These are phyloP conservation scores for Scedosporium apiospermum DNA, from an alignment of 2,329 filamentous ascomycete genomes.

Conservation along the genomic window DNA sequence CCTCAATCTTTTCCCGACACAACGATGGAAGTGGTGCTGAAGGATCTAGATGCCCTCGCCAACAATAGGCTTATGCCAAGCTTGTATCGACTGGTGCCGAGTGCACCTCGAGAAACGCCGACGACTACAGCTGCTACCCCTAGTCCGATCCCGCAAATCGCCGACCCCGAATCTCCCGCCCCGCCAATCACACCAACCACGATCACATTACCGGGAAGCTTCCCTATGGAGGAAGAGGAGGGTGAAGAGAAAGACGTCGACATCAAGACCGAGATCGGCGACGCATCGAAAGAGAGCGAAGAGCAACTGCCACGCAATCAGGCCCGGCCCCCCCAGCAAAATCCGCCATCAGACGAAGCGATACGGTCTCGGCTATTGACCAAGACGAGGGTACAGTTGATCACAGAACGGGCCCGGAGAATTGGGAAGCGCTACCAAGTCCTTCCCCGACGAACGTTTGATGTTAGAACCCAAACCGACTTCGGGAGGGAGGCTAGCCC, in stretches of 20 bases:
- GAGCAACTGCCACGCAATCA: too few species aligned
- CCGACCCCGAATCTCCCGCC: background rate
- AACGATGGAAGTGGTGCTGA: background rate
- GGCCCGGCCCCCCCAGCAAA: background rate
- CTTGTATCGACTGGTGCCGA: background rate
- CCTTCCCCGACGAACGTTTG: background rate
- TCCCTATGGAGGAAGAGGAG: background rate
- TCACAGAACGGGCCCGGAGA: background rate
- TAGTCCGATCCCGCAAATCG: background rate
- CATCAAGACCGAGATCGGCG: background rate
- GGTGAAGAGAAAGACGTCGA: background rate
- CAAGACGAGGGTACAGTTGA: background rate
- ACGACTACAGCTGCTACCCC: background rate
- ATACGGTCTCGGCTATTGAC: background rate
- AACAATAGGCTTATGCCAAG: background rate
- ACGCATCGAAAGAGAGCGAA: too few species aligned
- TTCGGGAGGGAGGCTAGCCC: background rate
- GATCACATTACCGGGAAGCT: background rate
- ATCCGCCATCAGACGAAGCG: background rate
- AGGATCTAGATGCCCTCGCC: background rate
- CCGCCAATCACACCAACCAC: background rate
- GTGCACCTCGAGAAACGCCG: background rate
- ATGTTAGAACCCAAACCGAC: background rate
- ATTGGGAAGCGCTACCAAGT: background rate
- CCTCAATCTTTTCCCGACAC: background rate